Evolutionary conservation across 176 grass and related monocot genomes (phyloP), one percentile per base, ranked within the genome.

Genomic region (Secale cereale): DNA sequence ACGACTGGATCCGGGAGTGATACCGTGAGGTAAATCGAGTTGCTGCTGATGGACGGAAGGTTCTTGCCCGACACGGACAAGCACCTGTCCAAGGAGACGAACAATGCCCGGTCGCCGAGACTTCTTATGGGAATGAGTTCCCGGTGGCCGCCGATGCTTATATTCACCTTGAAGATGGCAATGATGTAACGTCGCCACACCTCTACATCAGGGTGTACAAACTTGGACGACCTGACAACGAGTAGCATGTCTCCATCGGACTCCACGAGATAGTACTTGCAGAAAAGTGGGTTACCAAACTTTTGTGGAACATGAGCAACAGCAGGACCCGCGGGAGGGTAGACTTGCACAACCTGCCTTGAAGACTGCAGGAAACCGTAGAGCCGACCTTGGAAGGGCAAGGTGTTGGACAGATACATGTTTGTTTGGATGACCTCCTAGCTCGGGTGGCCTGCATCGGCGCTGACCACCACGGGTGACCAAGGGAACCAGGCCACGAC

Each of bases 101-200:
- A 88, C 57, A 78, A 7, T 59, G 86, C 79, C 10, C 40, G 61
- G 32, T 72, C 70, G 33, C 80, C 46, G 14, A 84, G 74, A 68
- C 82, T 61, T 23, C 4, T 23, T 20, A 84, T 19, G 7, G 64
- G 64, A 20, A n/a, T 11, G 63, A 84, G 59, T 23, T 5, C 35
- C 0, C n/a, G 30, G 46, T 50, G 46, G 46, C 46, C 46, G 46
- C 13, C 0, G 1, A 12, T 19, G 39, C 46, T 50, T 40, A 7
- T 25, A 20, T 25, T 37, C 25, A 65, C 59, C 36, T 64, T 36
- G 10, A 64, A 43, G 36, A 79, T 5, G 0, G 77, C 35, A 20
- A 79, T 43, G 8, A 1, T 4, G 59, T 4, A 62, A 12, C 15
- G 23, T 7, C 5, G 36, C 37, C 23, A 29, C 20, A 5, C 22